Base-by-base conservation (phyloP, 1,284 basidiomycete species). In the Phlebopus sp. region DNA sequence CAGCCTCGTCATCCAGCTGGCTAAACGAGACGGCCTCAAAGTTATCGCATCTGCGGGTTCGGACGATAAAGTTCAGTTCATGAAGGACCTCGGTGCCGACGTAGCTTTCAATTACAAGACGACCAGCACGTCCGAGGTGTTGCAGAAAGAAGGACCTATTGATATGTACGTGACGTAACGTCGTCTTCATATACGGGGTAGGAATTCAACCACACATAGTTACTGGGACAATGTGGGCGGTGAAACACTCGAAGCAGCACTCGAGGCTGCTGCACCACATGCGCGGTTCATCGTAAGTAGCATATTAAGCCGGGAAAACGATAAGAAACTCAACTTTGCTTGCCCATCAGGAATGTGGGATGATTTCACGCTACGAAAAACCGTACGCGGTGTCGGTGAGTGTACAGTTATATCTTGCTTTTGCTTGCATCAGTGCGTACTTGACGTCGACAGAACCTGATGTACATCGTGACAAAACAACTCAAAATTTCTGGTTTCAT, bases 171-270 rank as follows among this genome's bases (percentile, higher is more conserved):
- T 50, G 15, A 13, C 35, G 27, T 29, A 29, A 29, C 9, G 27
- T 21, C 30, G 2, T 14, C 27, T 19, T 21, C 32, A 10, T 35
- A 6, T 13, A 5, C 23, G 11, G 10, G 7, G 17, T 29, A 10
- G 1, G 17, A 18, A 17, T 4, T 15, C 36, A 5, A n/a, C 44
- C 4, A 17, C 3, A 4, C 13, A 0, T 23, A 80, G 77, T 18
- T 75, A 69, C 53, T 77, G 73, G 68, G 73, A 78, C 52, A 74
- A 78, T 60, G 83, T 86, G 44, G 86, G 88, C 2, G 87, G 87
- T 0, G 75, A 81, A 52, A 80, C 77, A 4, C 71, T 87, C 14
- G 82, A 87, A 41, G 69, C 76, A 30, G 78, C 78, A 1, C 62
- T 88, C 13, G 70, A 69, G 3, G 67, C 73, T 42, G 73, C 86